Percentiles rank a stretch among this genome's conserved stretches.
Conservation (phyloP, 352 stramenopile species). For the Globisporangium recalcitrans region DNA sequence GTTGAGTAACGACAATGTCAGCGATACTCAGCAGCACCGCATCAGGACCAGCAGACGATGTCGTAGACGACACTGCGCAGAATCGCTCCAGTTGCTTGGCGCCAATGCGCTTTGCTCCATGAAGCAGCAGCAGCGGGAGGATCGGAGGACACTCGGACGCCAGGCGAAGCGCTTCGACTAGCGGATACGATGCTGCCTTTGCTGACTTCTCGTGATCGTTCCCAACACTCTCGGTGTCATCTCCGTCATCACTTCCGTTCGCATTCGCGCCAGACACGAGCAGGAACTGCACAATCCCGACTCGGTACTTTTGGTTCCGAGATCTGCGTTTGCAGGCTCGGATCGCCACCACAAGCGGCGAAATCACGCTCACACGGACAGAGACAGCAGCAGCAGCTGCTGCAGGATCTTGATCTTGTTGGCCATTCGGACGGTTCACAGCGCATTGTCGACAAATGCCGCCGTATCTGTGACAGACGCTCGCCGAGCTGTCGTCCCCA, state of each 20-base stretch:
- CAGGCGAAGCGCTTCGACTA: conserved; percentile 24
- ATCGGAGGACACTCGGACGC: conserved; percentile 10
- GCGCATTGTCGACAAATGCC: conserved; percentile 19
- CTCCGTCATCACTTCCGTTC: conserved; percentile 12
- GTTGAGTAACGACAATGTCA: not conserved
- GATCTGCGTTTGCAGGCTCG: conserved; percentile 16
- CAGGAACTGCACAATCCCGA: conserved; percentile 27
- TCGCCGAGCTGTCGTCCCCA: not conserved
- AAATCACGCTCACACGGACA: not conserved
- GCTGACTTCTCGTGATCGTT: not conserved
- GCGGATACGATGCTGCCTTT: not conserved
- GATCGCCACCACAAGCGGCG: conserved; percentile 32
- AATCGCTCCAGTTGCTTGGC: conserved; percentile 14
- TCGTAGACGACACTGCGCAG: conserved; percentile 1
- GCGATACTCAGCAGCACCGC: not conserved
- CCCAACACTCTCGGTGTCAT: not conserved
- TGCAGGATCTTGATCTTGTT: not conserved
- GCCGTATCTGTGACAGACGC: conserved; percentile 26
- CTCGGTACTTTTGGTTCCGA: not conserved
- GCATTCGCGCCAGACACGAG: conserved; percentile 22
- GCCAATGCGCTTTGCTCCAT: conserved; percentile 22
- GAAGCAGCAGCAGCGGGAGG: conserved; percentile 20
- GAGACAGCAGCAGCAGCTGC: not conserved
- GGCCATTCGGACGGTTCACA: not conserved
- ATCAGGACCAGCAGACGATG: not conserved